Conservation (phyloP, 106 monocot species). For the Phalaenopsis equestris region DNA sequence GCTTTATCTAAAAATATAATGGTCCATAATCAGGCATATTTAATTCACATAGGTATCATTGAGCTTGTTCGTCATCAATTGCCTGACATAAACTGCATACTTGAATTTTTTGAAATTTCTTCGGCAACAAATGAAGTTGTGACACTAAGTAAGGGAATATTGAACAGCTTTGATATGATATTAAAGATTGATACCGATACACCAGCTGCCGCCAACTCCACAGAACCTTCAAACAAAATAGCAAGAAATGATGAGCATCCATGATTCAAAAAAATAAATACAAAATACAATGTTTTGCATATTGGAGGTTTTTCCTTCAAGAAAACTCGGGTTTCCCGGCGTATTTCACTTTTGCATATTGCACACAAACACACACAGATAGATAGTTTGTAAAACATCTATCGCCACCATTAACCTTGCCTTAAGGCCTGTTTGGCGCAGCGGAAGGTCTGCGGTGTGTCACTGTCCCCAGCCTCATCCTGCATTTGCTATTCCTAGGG, state of each 20-base stretch:
- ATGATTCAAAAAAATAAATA: neutral
- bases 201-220: constrained; percentile 94
- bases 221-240: constrained; percentile 40
- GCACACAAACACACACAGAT: too few species aligned
- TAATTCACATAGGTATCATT: neutral
- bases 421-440: neutral
- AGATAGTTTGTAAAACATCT: neutral
- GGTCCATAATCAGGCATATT: neutral
- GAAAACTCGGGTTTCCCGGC: neutral
- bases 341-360: neutral
- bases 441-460: too few species aligned
- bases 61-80: neutral
- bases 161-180: constrained; percentile 94
- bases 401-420: neutral
- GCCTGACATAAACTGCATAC: constrained; percentile 26
- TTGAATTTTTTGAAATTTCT: constrained; percentile 72
- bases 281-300: neutral
- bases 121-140: constrained; percentile 99
- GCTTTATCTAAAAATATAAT: constrained; percentile 9
- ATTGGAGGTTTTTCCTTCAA: neutral
- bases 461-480: too few species aligned
- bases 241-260: neutral
- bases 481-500: too few species aligned
- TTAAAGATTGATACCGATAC: constrained; percentile 87
- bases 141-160: constrained; percentile 83